Evolutionary conservation across 73 alveolate species (phyloP).

Genomic region (Breviolum minutum): DNA sequence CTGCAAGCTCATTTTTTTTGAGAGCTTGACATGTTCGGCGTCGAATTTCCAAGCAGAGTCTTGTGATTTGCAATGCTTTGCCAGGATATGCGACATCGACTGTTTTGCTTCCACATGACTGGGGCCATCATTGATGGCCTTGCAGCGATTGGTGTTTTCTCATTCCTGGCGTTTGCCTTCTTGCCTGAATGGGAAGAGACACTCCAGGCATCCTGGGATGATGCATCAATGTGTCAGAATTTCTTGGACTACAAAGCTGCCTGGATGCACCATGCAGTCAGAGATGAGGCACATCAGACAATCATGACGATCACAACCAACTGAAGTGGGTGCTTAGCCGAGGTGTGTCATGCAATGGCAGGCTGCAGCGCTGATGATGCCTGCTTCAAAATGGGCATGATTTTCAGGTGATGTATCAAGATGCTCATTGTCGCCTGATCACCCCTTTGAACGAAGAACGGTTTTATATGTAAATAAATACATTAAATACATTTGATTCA

Average conservation of each 20-base stretch:
- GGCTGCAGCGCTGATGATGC: slow-evolving; percentile 17
- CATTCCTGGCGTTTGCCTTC: slow-evolving; percentile 69
- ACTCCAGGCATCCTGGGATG: neutral
- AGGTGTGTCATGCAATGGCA: slow-evolving; percentile 33
- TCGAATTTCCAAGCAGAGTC: no score
- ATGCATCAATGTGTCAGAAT: slow-evolving; percentile 17
- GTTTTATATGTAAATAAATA: neutral
- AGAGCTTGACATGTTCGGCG: no score
- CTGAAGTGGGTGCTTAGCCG: neutral
- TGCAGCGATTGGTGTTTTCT: slow-evolving; percentile 55
- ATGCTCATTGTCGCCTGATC: no score
- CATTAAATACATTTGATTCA: neutral
- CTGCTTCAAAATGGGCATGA: neutral
- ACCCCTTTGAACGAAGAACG: neutral
- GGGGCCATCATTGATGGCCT: slow-evolving; percentile 48
- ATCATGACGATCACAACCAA: no score
- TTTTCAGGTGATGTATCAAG: no score
- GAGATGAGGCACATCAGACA: no score
- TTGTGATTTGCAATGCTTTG: neutral
- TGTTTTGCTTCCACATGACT: slow-evolving; percentile 37
- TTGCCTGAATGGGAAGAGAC: slow-evolving; percentile 87
- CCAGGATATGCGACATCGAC: slow-evolving; percentile 42
- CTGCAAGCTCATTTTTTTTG: no score
- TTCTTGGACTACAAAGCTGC: slow-evolving; percentile 57
- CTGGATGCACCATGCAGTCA: neutral